Evolutionary conservation across 2,329 filamentous ascomycete species (phyloP).

Genomic region (Phialophora verrucosa): DNA sequence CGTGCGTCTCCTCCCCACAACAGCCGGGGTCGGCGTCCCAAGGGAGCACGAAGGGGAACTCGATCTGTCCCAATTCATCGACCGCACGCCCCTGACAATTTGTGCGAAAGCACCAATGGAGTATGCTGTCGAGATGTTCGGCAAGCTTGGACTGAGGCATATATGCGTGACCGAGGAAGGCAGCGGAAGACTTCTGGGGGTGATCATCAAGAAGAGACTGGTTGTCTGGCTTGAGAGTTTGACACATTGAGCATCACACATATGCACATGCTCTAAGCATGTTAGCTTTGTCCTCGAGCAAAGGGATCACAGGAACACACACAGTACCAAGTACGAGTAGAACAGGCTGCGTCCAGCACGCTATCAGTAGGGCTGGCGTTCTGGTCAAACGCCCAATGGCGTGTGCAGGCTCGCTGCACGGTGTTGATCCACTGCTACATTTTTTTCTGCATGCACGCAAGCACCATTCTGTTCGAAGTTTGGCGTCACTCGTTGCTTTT

Average conservation of each 20-base stretch:
- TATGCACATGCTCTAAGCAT: neutral
- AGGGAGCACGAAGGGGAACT: constrained; percentile 44
- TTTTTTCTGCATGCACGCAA: constrained; percentile 1
- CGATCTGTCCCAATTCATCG: constrained; percentile 58
- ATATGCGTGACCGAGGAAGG: constrained; percentile 61
- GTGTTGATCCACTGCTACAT: neutral
- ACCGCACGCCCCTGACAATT: constrained; percentile 60
- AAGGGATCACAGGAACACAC: neutral
- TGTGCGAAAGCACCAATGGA: constrained; percentile 61
- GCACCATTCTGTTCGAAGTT: neutral
- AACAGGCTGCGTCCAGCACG: neutral
- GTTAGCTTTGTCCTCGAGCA: neutral
- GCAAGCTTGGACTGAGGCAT: constrained; percentile 61
- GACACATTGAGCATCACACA: constrained; percentile 35
- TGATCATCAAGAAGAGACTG: constrained; percentile 65
- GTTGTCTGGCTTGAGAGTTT: constrained; percentile 59
- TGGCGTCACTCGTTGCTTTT: neutral
- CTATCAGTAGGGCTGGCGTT: neutral
- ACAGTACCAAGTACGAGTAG: neutral
- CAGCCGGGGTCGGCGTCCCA: constrained; percentile 3
- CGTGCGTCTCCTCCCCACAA: constrained; percentile 27
- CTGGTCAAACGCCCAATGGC: neutral
- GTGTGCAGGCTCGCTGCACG: neutral
- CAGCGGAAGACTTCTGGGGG: constrained; percentile 57
- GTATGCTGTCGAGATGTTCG: constrained; percentile 66